Conservation (phyloP, 2,329 filamentous ascomycete genomes). For the Pseudocercospora fuligena region DNA sequence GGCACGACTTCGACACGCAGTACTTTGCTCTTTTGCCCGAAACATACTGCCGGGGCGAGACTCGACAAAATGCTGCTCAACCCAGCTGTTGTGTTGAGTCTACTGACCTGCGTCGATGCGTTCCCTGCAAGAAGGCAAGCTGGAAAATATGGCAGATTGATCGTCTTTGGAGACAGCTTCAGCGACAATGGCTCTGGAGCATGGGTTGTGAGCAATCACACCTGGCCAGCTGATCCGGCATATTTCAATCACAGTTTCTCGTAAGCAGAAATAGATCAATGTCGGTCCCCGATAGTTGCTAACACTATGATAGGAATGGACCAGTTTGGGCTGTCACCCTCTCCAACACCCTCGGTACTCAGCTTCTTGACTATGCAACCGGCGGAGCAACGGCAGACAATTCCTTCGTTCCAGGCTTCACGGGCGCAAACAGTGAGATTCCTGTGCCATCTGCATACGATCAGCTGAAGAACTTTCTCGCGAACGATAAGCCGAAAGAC, state of each 20-base stretch:
- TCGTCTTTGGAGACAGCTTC: slow-evolving; percentile 21
- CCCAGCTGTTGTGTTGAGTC: not conserved
- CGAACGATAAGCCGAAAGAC: not conserved
- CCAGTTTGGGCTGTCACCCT: slow-evolving; percentile 5
- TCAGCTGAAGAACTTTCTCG: slow-evolving; percentile 9
- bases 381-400: slow-evolving; percentile 19
- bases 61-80: slow-evolving; percentile 29
- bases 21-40: slow-evolving; percentile 44
- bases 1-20: no score
- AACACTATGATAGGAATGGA: slow-evolving; percentile 2
- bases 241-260: slow-evolving; percentile 21
- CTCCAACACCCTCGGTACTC: not conserved
- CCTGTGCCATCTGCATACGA: slow-evolving; percentile 14
- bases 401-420: slow-evolving; percentile 14
- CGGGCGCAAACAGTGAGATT: slow-evolving; percentile 10
- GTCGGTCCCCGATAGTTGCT: not conserved
- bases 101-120: not conserved
- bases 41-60: no score
- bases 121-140: not conserved
- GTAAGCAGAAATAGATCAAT: not conserved
- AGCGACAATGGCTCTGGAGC: slow-evolving; percentile 15
- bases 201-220: slow-evolving; percentile 12
- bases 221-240: slow-evolving; percentile 16
- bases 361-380: slow-evolving; percentile 10
- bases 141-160: slow-evolving; percentile 11